Evolutionary conservation across 2,329 filamentous ascomycete genomes (phyloP), one percentile per base, ranked within the genome.

Genomic region (Westerdykella aurantiaca): DNA sequence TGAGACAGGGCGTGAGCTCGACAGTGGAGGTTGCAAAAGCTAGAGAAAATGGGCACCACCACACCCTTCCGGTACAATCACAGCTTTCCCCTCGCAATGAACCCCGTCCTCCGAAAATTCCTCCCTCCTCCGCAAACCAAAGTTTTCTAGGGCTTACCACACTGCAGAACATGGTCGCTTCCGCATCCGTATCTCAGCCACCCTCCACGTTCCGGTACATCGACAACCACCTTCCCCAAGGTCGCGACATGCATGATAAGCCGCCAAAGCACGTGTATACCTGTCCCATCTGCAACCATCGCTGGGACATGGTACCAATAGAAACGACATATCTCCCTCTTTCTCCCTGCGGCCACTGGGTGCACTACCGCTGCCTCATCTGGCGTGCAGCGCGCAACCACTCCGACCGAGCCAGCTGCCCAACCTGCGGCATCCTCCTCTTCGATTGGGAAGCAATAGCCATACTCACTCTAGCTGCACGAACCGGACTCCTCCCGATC

Each of bases 321-420:
- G 16, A 11, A 3, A 46, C 51, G 1, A 55, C 49, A 0, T 59
- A 51, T 42, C 46, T 60, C 0, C 51, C 55, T 0, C 48, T 58
- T 17, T 44, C 42, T 1, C 50, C 55, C 5, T 61, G 57, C 42
- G 45, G 47, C 10, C 54, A 58, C 47, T 60, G 54, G 57, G 41
- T 57, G 1, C 57, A 60, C 50, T 60, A 57, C 22, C 48, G 48
- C 18, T 60, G 57, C 40, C 41, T 61, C 9, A 52, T 44, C 17
- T 58, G 16, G 37, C 29, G 39, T 41, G 39, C 12, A 35, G 38
- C 21, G 0, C 37, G 39, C 16, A 21, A 17, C 13, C 33, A 14
- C 6, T 6, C 23, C 4, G 22, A n/a, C 11, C 44, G 38, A 14
- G 45, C 49, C 34, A 47, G 44, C 12, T 59, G 57, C 29, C 40